Percentiles rank a stretch among this genome's conserved stretches.
Conservation (phyloP, 352 stramenopile species). For the Pythium scleroteichum region DNA sequence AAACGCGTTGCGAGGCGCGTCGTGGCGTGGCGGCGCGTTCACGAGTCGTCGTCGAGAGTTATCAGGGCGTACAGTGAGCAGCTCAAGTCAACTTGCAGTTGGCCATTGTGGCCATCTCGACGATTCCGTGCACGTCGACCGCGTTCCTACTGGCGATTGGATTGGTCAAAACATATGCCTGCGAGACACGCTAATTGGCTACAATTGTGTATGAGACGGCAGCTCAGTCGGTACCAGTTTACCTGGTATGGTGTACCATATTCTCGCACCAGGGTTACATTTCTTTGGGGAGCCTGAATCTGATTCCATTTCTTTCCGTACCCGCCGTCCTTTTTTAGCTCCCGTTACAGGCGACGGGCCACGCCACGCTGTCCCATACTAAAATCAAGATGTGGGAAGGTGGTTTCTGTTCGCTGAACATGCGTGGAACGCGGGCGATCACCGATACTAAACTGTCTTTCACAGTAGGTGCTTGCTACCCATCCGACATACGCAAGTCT, state of each 20-base stretch:
- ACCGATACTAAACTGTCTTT: slow-evolving; percentile 27
- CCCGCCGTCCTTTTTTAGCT: slow-evolving; percentile 2
- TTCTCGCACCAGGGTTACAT: not conserved
- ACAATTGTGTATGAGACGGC: not conserved
- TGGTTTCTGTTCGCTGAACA: slow-evolving; percentile 20
- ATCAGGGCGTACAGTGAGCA: not conserved
- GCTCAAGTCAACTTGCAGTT: slow-evolving; percentile 28
- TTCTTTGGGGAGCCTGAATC: no score
- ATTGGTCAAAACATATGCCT: slow-evolving; percentile 35
- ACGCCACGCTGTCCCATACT: slow-evolving; percentile 14
- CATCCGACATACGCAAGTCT: slow-evolving; percentile 20
- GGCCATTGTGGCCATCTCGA: slow-evolving; percentile 6
- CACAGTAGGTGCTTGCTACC: slow-evolving; percentile 7
- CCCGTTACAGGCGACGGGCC: slow-evolving; percentile 18
- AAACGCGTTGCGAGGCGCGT: not conserved
- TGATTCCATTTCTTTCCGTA: no score
- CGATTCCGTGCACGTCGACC: slow-evolving; percentile 10
- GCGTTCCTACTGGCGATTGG: slow-evolving; percentile 30
- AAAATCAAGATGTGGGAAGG: slow-evolving; percentile 24
- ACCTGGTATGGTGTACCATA: slow-evolving; percentile 3
- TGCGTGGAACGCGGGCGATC: slow-evolving; percentile 16
- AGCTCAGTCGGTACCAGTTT: not conserved
- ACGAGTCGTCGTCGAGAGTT: not conserved
- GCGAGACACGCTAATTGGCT: not conserved
- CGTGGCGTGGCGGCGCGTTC: not conserved